Base-by-base conservation (phyloP, 2,329 filamentous ascomycete genomes). In the Ilyonectria destructans region DNA sequence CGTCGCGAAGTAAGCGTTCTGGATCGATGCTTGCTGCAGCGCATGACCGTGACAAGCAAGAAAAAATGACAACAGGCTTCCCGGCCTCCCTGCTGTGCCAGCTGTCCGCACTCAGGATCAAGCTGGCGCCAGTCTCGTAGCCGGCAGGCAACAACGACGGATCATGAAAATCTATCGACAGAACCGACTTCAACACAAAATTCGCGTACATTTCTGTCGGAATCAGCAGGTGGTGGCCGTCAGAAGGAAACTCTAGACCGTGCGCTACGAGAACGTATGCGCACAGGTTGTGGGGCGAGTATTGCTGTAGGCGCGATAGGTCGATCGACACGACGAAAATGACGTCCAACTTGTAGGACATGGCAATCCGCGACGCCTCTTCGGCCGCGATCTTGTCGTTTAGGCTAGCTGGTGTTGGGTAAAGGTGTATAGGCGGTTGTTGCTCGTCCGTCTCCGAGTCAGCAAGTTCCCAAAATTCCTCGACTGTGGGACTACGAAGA, bases 231-330 rank as follows among this genome's bases (percentile, higher is more conserved):
- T 46, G 43, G 43, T 10, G 8, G 43, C 43, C 43, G 43, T 21
- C n/a, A n/a, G 17, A 21, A 46, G 43, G n/a, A 21, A 46, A 21
- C 43, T 46, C n/a, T 19, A 46, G 43, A 46, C 43, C n/a, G 43
- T 46, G 43, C 6, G n/a, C 43, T 46, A 21, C 43, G 43, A 46
- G 43, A 46, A 46, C n/a, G n/a, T 46, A 9, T 46, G 43, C 43
- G 43, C 43, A 46, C n/a, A 46, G 43, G 43, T 46, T 46, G 43
- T 3, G n/a, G 43, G 43, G 10, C 17, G 43, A 46, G 43, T 46
- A 46, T 46, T 46, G n/a, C n/a, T 46, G n/a, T 46, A 46, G 43
- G n/a, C 43, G n/a, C n/a, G 43, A 46, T 46, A 46, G n/a, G 43
- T 46, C n/a, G 43, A 46, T 21, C 43, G 43, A 46, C n/a, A 46